A percentile compares a stretch with the other conserved stretches of the same genome.
Conservation (phyloP, 805 yeast genomes). For the Suhomyces kilbournensis region DNA sequence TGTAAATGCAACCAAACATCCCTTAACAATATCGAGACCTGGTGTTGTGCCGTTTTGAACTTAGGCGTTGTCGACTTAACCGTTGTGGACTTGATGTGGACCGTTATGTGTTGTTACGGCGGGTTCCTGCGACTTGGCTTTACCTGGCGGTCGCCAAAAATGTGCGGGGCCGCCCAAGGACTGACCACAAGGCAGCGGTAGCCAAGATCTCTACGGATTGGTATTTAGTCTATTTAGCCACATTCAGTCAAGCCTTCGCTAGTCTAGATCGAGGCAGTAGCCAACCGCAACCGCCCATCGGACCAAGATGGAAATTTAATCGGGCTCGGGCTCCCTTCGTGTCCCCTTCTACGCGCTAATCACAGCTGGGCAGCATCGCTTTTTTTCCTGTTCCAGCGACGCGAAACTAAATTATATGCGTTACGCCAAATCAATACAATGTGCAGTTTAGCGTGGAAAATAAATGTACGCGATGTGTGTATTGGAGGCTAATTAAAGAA, state of each 20-base stretch:
- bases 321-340: not conserved
- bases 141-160: not conserved
- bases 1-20: not conserved
- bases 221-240: not conserved
- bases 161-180: not conserved
- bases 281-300: not conserved
- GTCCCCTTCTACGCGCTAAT: not conserved
- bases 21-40: not conserved
- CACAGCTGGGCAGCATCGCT: not conserved
- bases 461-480: not conserved
- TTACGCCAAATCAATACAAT: not conserved
- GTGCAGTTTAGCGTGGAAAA: not conserved
- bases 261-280: not conserved
- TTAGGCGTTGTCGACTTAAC: no score
- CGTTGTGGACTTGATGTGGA: no score
- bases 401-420: not conserved
- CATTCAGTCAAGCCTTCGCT: not conserved
- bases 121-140: not conserved
- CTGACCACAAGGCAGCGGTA: not conserved
- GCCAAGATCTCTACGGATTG: not conserved
- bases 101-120: not conserved
- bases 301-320: not conserved
- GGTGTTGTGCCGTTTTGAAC: not conserved
- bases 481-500: not conserved
- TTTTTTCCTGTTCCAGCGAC: not conserved